phyloP scores from a whole-genome alignment of 495 filamentous ascomycete species.

The Aspergillus baeticus region DNA sequence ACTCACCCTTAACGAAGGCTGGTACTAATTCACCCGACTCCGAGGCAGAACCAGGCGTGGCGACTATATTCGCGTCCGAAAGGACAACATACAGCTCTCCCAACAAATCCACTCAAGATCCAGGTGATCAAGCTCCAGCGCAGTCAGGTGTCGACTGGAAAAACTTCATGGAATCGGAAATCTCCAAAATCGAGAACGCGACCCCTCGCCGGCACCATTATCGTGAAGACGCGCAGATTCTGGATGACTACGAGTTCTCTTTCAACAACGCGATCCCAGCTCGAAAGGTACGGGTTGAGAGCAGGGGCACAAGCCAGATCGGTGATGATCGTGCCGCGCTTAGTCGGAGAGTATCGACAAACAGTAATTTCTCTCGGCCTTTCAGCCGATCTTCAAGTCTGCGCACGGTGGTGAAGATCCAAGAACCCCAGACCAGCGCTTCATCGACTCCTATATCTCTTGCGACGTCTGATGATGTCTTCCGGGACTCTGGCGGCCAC shows the following conservation, averaged over 20 bases:
- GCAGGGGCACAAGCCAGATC: constrained; percentile 7
- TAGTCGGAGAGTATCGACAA: constrained; percentile 11
- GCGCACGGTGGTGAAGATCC: constrained; percentile 25
- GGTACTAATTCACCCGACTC: constrained; percentile 12
- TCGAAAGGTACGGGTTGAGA: constrained; percentile 6
- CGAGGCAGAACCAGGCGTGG: constrained; percentile 35
- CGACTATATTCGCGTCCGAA: constrained; percentile 45
- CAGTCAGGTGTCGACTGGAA: constrained; percentile 44
- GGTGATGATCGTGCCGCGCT: background rate
- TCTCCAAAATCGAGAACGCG: constrained; percentile 36
- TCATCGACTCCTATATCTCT: background rate
- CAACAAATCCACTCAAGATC: constrained; percentile 16
- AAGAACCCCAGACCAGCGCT: constrained; percentile 1
- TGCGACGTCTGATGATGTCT: background rate
- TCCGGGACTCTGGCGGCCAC: background rate
- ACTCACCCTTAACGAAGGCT: constrained; percentile 27
- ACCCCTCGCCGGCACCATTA: constrained; percentile 48
- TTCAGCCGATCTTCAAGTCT: constrained; percentile 36
- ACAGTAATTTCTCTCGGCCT: constrained; percentile 38
- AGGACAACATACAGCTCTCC: constrained; percentile 39
- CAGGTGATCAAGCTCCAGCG: background rate
- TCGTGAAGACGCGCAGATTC: constrained; percentile 59
- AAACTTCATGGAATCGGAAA: constrained; percentile 48
- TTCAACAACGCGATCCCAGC: constrained; percentile 4
- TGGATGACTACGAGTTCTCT: constrained; percentile 34